Percentiles rank a stretch among this genome's conserved stretches.
phyloP scores from a whole-genome alignment of 2,329 filamentous ascomycete genomes.

The Epichloe coenophiala region DNA sequence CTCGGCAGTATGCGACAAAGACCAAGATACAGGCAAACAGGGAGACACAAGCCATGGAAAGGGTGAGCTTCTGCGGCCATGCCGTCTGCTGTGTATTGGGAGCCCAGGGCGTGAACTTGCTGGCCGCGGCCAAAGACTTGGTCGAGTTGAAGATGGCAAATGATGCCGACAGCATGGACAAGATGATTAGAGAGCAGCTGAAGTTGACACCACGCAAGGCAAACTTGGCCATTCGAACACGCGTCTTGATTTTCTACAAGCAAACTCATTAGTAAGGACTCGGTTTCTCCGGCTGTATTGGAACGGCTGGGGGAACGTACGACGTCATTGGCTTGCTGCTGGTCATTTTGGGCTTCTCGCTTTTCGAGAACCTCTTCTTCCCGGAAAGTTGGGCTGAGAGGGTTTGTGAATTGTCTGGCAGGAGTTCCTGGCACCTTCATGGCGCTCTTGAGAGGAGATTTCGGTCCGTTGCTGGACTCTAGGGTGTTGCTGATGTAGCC shows the following conservation, averaged over 20 bases:
- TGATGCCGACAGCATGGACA: constrained; percentile 78
- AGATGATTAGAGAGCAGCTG: constrained; percentile 87
- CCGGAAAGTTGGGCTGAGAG: constrained; percentile 78
- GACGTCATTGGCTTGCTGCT: constrained; percentile 75
- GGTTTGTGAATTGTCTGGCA: constrained; percentile 57
- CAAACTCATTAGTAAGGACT: constrained; percentile 9
- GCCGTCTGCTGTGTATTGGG: constrained; percentile 47
- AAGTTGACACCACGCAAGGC: constrained; percentile 94
- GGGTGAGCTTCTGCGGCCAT: constrained; percentile 82
- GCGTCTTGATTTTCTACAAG: constrained; percentile 73
- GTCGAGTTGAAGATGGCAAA: constrained; percentile 90
- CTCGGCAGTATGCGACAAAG: constrained; percentile 75
- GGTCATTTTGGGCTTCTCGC: constrained; percentile 66
- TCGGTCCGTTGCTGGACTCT: constrained; percentile 51
- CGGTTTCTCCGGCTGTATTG: constrained; percentile 2
- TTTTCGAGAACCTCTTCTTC: constrained; percentile 83
- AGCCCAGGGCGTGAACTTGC: constrained; percentile 77
- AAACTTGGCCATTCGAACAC: constrained; percentile 87
- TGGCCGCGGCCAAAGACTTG: constrained; percentile 57
- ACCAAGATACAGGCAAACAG: constrained; percentile 66
- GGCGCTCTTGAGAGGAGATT: constrained; percentile 76
- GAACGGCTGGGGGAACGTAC: constrained; percentile 40
- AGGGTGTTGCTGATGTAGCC: constrained; percentile 63
- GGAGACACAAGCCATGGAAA: constrained; percentile 68
- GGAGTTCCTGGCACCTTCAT: constrained; percentile 78